phyloP scores from a whole-genome alignment of 495 filamentous ascomycete genomes.

The Penicillium angulare region DNA sequence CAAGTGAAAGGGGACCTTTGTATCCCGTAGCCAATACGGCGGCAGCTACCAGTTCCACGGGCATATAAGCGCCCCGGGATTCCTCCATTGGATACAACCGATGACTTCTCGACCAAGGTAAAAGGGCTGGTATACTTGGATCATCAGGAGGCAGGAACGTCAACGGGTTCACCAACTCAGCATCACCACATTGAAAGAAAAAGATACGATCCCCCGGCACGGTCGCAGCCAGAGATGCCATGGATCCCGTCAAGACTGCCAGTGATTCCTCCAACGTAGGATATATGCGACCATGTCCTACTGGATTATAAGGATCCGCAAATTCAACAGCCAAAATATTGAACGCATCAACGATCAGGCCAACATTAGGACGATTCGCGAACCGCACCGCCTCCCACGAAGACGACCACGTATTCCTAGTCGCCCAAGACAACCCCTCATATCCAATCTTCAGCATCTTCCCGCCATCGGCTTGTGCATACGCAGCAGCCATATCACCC shows the following conservation, averaged over 20 bases:
- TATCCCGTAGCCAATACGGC: constrained; percentile 64
- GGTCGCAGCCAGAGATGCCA: constrained; percentile 47
- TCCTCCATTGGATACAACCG: constrained; percentile 56
- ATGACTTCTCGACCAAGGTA: constrained; percentile 35
- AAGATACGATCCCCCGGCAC: constrained; percentile 65
- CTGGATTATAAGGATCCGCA: constrained; percentile 54
- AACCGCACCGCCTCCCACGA: constrained; percentile 59
- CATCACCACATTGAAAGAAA: constrained; percentile 70
- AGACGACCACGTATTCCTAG: constrained; percentile 57
- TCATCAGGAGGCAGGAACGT: constrained; percentile 26
- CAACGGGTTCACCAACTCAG: constrained; percentile 51
- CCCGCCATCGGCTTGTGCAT: constrained; percentile 27
- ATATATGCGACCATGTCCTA: constrained; percentile 27
- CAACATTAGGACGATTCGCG: constrained; percentile 58
- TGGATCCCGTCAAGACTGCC: constrained; percentile 20
- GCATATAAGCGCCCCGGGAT: constrained; percentile 55
- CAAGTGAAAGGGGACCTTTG: constrained; percentile 60
- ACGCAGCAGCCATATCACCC: constrained; percentile 30
- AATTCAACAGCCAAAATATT: constrained; percentile 66
- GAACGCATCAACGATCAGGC: constrained; percentile 69
- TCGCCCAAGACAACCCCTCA: constrained; percentile 58
- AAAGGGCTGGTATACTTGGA: constrained; percentile 17
- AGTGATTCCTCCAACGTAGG: constrained; percentile 23
- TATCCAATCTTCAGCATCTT: constrained; percentile 31
- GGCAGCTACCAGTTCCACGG: constrained; percentile 56